phyloP scores from a whole-genome alignment of 202 grass and related monocot genomes.

The Elaeis oleifera region DNA sequence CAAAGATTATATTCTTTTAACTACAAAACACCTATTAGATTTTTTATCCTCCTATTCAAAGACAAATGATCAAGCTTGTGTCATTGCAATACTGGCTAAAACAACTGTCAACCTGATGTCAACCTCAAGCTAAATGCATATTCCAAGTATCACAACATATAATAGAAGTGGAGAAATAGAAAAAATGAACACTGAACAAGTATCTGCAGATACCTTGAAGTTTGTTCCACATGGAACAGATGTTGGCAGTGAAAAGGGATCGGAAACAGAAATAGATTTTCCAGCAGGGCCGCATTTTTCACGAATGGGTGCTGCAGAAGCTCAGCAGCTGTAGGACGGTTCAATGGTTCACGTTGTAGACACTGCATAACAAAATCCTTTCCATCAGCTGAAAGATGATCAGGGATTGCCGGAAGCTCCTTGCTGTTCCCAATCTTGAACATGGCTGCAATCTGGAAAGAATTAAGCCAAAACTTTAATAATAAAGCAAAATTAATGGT shows the following conservation, averaged over 20 bases:
- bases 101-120: no score
- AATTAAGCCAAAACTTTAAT: no score
- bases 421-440: conserved; percentile 99
- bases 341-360: conserved; percentile 71
- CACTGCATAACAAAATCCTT: conserved; percentile 80
- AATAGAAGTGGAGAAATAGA: no score
- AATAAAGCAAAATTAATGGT: no score
- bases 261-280: conserved; percentile 36
- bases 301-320: conserved; percentile 87
- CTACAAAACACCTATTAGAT: no score
- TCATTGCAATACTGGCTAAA: no score
- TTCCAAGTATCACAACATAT: no score
- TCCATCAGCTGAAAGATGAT: conserved; percentile 83
- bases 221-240: conserved; percentile 34
- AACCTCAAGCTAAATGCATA: no score
- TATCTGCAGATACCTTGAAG: conserved; percentile 39
- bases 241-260: conserved; percentile 43
- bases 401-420: conserved; percentile 87
- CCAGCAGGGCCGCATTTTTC: conserved; percentile 47
- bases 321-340: conserved; percentile 64
- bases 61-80: no score
- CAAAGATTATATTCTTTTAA: no score
- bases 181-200: no score
- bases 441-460: conserved; percentile 76
- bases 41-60: no score